Conservation (phyloP, 352 stramenopile genomes). For the Pythium angustatum region DNA sequence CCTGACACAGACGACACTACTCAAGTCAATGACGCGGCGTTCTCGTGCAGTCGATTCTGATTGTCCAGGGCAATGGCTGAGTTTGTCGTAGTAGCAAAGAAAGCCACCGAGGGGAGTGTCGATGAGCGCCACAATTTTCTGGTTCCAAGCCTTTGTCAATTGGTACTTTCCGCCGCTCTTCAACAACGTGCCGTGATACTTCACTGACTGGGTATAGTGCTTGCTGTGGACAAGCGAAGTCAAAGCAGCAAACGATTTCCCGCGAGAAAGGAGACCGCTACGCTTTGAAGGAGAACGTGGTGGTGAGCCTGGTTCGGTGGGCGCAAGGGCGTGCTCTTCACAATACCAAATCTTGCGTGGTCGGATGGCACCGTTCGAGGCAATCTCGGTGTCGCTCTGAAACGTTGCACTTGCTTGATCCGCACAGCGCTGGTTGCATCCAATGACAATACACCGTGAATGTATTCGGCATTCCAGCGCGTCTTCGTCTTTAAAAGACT, state of each 20-base stretch:
- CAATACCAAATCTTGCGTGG: conserved; percentile 22
- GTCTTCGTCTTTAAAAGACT: conserved; percentile 42
- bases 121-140: conserved; percentile 54
- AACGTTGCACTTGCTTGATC: conserved; percentile 4
- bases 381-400: not conserved
- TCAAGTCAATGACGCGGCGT: conserved; percentile 65
- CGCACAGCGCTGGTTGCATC: conserved; percentile 33
- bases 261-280: conserved; percentile 27
- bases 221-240: conserved; percentile 39
- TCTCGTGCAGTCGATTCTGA: conserved; percentile 49
- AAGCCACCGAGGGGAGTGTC: conserved; percentile 66
- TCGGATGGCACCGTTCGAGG: not conserved
- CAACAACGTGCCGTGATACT: conserved; percentile 55
- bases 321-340: conserved; percentile 18
- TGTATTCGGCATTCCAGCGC: conserved; percentile 45
- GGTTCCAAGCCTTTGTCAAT: conserved; percentile 56
- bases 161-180: conserved; percentile 65
- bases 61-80: conserved; percentile 57
- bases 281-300: conserved; percentile 39
- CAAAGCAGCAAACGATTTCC: conserved; percentile 29
- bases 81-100: conserved; percentile 76
- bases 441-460: conserved; percentile 52
- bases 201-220: conserved; percentile 57
- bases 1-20: conserved; percentile 62
- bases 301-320: conserved; percentile 25